Evolutionary conservation across 768 basidiomycete genomes (phyloP), one percentile per base, ranked within the genome.

Genomic region (Galerina marginata): DNA sequence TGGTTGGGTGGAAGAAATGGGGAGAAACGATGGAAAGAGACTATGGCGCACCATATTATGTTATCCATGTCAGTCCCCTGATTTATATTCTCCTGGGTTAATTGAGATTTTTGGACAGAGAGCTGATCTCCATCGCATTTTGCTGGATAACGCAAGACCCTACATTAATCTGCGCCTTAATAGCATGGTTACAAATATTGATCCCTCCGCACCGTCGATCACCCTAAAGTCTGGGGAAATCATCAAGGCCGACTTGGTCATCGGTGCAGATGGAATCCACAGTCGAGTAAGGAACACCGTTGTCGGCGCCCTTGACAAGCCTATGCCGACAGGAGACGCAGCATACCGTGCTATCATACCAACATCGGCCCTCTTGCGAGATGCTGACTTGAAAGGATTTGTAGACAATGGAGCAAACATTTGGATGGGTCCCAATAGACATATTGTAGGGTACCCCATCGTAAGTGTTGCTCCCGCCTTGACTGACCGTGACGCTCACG

Each of bases 301-400:
- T 37, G 80, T 86, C 15, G 80, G 86, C 1, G 79, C 75, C 0
- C 71, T 73, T 0, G 77, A 81, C 45, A 76, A 76, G 39, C 76
- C 82, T 0, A 81, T 78, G 0, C 77, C 84, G 2, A 88, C 87
- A 0, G 88, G 87, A 0, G 86, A 90, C 65, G 83, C 85, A 0
- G 87, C 86, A 0, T 89, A 86, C 65, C 79, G 88, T 46, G 82
- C 84, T 4, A 74, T 82, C 23, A 73, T 89, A 36, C 74, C 81
- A 2, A 77, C 86, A 0, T 57, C 73, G 67, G 38, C 74, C 2
- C 75, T 89, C 70, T 55, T 85, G n/a, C 66, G 68, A 14, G 84
- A 90, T 59, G 84, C 84, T 0, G 84, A 84, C 11, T 75, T 90
- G 36, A 77, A 71, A 60, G 59, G 67, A 1, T 74, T 89, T 11